Base-by-base conservation (phyloP, 345 rosid species). In the Ceriops tagal region DNA sequence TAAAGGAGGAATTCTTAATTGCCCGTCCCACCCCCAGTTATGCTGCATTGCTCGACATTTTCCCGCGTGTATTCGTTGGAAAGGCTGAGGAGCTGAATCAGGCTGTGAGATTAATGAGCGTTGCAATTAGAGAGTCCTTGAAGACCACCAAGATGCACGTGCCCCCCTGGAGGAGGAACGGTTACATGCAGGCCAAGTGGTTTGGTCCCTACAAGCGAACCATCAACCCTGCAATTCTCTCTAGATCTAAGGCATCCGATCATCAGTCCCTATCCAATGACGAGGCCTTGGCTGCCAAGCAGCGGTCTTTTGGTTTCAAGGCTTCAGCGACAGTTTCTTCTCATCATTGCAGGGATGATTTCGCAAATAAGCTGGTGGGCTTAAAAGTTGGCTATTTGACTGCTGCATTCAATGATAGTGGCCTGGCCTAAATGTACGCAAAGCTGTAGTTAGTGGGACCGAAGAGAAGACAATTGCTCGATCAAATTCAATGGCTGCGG, bases 101-200 rank as follows among this genome's bases (percentile, higher is more conserved):
- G 74, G 58, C 84, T 0, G 87, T 84, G 74, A 87, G 84, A 71
- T 61, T 88, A 20, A 88, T 95, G 93, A 86, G 92, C 76, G 77
- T 47, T 11, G 92, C 83, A 6, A 76, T 84, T 1, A 79, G 82
- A 57, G 71, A 68, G 66, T 88, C 97, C 10, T 82, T 95, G 90
- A 85, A 77, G 56, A 72, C 73, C 56, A 73, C 56, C 3, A 79
- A 64, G 31, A 59, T 92, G 82, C 68, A 65, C 7, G 71, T 89
- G 61, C 91, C 98, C 0, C 99, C 99, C 0, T 95, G 99, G 99
- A 87, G 98, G 75, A 86, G 85, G 64, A 81, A 82, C 15, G 80
- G 86, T 20, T 92, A 87, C 71, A 78, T 92, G 96, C 90, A 86
- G 69, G 86, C 87, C 20, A 95, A 92, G 72, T 92, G 99, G 98